A percentile compares a stretch with the other conserved stretches of the same genome.
These are phyloP conservation scores for Parachlorella kessleri DNA, from an alignment of 139 green algal species.

Conservation along the genomic window DNA sequence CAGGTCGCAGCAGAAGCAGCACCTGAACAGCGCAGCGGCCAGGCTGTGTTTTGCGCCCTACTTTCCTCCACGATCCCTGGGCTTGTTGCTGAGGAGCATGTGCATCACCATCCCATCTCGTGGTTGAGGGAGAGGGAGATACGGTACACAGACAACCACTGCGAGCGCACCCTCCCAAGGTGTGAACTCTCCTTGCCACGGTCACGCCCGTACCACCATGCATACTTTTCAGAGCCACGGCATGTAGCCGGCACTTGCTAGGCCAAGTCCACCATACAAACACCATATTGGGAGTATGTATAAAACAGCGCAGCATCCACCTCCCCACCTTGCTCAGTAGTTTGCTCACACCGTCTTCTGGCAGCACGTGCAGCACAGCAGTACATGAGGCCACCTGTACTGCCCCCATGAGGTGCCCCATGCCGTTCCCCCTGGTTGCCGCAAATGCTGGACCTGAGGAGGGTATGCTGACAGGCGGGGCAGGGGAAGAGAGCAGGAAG, in stretches of 20 bases:
- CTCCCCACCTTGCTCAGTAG: conserved; percentile 3
- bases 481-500: background rate
- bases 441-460: background rate
- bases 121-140: background rate
- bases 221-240: background rate
- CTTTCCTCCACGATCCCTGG: too few species aligned
- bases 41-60: too few species aligned
- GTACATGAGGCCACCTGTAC: background rate
- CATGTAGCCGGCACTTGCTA: too few species aligned
- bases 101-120: background rate
- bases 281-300: too few species aligned
- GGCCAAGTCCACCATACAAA: background rate
- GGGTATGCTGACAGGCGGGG: background rate
- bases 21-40: background rate
- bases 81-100: too few species aligned
- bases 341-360: background rate
- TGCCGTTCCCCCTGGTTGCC: background rate
- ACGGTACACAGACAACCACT: background rate
- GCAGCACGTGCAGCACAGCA: background rate
- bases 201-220: background rate
- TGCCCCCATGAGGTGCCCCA: background rate
- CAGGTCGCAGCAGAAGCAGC: conserved; percentile 2
- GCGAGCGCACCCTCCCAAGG: background rate
- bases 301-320: too few species aligned
- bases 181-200: background rate